Base-by-base conservation (phyloP, 768 basidiomycete genomes). In the Trametes meyenii region DNA sequence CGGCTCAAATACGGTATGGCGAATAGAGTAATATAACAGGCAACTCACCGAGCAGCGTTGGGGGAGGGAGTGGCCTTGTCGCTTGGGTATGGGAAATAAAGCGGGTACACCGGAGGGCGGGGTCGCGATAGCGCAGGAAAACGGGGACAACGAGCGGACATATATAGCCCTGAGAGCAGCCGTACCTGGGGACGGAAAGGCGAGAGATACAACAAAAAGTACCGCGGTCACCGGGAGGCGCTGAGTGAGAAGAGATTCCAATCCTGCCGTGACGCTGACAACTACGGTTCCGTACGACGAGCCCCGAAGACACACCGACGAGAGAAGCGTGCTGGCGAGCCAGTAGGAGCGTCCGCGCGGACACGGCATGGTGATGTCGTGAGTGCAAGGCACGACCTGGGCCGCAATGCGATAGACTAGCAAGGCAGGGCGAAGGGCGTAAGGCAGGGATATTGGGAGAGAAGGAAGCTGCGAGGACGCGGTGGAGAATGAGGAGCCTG, bases 111-210 rank as follows among this genome's bases (percentile, higher is more conserved):
- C 63, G 58, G 63, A n/a, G 44, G n/a, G 29, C 19, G 26, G 1
- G 16, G 48, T 12, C 11, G 40, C 14, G 13, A 1, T 26, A 14
- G 42, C 29, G 40, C 39, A 38, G 23, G 50, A 14, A 21, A 5
- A 19, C n/a, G 26, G 40, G 33, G 44, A 24, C 36, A 42, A 6
- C 16, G 16, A 39, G n/a, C 14, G 23, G 50, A 19, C 56, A 55
- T 55, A 58, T 63, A 58, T 63, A 63, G 52, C 62, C 53, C 40
- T 51, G 56, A 36, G 62, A 43, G 52, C 50, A 44, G 59, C 24
- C 24, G 56, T 29, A 26, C 51, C 45, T 21, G 24, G 51, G n/a
- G 29, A 50, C 11, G 11, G 23, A 40, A 45, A 57, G 29, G 50
- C 21, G 42, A 44, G 13, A 19, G 39, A n/a, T 16, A 26, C 33